Percentiles rank a stretch among this genome's conserved stretches.
These are phyloP conservation scores for Tetrapisispora taiwanensis DNA, from an alignment of 805 yeast genomes.

Conservation along the genomic window DNA sequence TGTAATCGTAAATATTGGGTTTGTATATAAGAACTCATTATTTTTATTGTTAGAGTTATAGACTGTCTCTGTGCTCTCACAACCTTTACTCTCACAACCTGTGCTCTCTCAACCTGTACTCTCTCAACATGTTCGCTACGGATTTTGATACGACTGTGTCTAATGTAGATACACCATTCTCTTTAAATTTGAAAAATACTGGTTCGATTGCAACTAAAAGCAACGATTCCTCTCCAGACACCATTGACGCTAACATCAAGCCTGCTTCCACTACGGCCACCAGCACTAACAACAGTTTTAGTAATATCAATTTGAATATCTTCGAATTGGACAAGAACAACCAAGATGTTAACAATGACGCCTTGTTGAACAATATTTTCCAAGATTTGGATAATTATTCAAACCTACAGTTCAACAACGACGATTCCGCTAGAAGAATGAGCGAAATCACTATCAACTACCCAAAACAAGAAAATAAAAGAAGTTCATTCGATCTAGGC, in stretches of 20 bases:
- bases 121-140: slow-evolving; percentile 2
- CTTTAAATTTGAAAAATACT: slow-evolving; percentile 1
- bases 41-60: too few relatives aligned
- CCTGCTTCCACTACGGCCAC: slow-evolving; percentile 1
- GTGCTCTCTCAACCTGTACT: too few relatives aligned
- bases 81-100: too few relatives aligned
- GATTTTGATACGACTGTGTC: not conserved
- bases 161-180: slow-evolving; percentile 1
- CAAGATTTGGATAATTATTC: not conserved
- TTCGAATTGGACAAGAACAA: not conserved
- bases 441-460: not conserved
- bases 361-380: not conserved
- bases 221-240: slow-evolving; percentile 4
- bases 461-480: not conserved
- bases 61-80: too few relatives aligned
- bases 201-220: not conserved
- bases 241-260: not conserved
- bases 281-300: not conserved
- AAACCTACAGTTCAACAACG: not conserved
- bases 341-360: slow-evolving; percentile 1
- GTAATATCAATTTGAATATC: not conserved
- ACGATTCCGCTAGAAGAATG: not conserved
- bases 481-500: not conserved
- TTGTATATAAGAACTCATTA: too few relatives aligned
- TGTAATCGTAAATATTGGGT: too few relatives aligned